Evolutionary conservation across 2,329 filamentous ascomycete species (phyloP).

Genomic region (Hymenoscyphus occultus): DNA sequence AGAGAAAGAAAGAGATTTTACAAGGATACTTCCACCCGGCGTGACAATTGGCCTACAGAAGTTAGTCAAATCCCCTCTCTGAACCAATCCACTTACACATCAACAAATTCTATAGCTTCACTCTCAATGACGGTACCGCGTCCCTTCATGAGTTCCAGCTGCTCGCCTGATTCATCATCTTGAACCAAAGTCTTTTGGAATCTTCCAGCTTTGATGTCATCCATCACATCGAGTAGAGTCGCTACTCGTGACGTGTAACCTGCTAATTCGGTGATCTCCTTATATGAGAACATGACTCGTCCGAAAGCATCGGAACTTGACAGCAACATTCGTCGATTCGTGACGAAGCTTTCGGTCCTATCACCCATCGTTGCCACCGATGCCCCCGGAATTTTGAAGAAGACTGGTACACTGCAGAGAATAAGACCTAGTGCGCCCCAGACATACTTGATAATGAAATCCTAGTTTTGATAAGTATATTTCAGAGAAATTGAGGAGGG

Average conservation of each 20-base stretch:
- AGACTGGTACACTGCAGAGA: conserved; percentile 92
- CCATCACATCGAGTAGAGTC: conserved; percentile 87
- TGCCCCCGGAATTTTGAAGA: conserved; percentile 81
- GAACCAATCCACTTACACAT: conserved; percentile 56
- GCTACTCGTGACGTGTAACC: conserved; percentile 93
- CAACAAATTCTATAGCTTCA: conserved; percentile 75
- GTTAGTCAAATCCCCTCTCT: not conserved
- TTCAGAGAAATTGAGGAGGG: not conserved
- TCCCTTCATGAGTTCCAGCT: conserved; percentile 77
- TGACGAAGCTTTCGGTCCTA: conserved; percentile 77
- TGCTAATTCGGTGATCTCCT: conserved; percentile 92
- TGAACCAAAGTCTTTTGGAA: conserved; percentile 98
- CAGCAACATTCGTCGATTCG: conserved; percentile 86
- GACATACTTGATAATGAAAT: conserved; percentile 99
- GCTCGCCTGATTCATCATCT: conserved; percentile 75
- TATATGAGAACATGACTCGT: conserved; percentile 95
- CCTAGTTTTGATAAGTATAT: conserved; percentile 38
- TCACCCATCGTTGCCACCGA: conserved; percentile 61
- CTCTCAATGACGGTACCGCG: conserved; percentile 82
- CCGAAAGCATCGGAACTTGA: conserved; percentile 95
- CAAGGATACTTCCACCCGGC: conserved; percentile 90
- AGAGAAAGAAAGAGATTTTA: conserved; percentile 80
- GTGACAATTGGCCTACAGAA: conserved; percentile 76
- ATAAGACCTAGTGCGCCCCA: conserved; percentile 92
- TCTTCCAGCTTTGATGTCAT: conserved; percentile 82